Percentiles rank a stretch among this genome's conserved stretches.
phyloP scores from a whole-genome alignment of 1,284 basidiomycete species.

The Sutorius eximius region DNA sequence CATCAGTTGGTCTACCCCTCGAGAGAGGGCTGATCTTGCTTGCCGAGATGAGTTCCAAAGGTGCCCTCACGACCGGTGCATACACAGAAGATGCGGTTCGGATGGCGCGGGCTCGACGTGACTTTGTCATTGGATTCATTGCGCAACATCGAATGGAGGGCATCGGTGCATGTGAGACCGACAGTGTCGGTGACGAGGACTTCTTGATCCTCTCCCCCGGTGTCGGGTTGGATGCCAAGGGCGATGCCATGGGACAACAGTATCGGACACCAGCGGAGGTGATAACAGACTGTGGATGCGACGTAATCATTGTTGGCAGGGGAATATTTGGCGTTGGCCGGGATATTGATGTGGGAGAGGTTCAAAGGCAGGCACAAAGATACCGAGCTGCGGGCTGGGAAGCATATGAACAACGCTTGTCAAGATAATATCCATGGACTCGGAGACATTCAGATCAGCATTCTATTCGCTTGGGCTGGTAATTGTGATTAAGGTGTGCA shows the following conservation, averaged over 20 bases:
- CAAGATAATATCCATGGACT: constrained; percentile 5
- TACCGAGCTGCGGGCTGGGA: constrained; percentile 90
- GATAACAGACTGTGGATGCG: constrained; percentile 83
- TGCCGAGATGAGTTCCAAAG: constrained; percentile 95
- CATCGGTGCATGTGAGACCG: constrained; percentile 42
- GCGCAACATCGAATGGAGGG: constrained; percentile 84
- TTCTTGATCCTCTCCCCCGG: constrained; percentile 94
- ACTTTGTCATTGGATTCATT: constrained; percentile 96
- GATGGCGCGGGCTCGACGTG: constrained; percentile 78
- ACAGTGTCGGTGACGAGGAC: constrained; percentile 56
- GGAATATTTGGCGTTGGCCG: constrained; percentile 86
- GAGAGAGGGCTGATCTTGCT: constrained; percentile 84
- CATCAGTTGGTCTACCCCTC: constrained; percentile 82
- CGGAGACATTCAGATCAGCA: neutral
- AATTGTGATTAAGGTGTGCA: neutral
- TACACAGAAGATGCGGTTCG: constrained; percentile 87
- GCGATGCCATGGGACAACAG: constrained; percentile 93
- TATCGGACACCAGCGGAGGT: constrained; percentile 92
- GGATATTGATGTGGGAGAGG: constrained; percentile 56
- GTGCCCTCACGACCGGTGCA: constrained; percentile 78
- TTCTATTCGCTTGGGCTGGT: neutral
- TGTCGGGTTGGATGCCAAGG: constrained; percentile 81
- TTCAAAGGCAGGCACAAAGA: constrained; percentile 73
- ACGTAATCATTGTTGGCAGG: constrained; percentile 97
- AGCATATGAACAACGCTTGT: constrained; percentile 60